A percentile compares a stretch with the other conserved stretches of the same genome.
Evolutionary conservation across 805 yeast species (phyloP).

Genomic region (Kuraishia ogatae): DNA sequence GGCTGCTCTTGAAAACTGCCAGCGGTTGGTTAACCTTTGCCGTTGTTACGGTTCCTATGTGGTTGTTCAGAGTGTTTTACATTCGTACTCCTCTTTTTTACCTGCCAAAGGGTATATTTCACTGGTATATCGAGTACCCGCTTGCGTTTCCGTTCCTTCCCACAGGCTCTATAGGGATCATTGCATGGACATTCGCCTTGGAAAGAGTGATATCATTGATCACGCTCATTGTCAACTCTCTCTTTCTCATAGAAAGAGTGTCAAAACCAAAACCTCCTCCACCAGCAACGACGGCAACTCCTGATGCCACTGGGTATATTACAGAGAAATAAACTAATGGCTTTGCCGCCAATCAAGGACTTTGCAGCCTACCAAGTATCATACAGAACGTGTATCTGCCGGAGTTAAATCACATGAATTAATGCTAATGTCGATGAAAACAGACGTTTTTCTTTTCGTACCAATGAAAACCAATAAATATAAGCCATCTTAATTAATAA

Average conservation of each 20-base stretch:
- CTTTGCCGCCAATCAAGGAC: too few relatives aligned
- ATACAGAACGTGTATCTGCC: too few relatives aligned
- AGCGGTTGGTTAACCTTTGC: constrained; percentile 27
- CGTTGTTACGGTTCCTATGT: constrained; percentile 36
- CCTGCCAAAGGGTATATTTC: constrained; percentile 51
- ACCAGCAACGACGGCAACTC: neutral
- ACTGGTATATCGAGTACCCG: constrained; percentile 42
- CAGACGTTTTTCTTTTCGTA: neutral
- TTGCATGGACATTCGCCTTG: constrained; percentile 43
- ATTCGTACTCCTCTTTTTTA: constrained; percentile 47
- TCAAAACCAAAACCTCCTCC: neutral
- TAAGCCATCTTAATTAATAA: too few relatives aligned
- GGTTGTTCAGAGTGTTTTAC: constrained; percentile 41
- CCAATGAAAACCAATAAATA: neutral
- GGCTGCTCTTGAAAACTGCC: constrained; percentile 22
- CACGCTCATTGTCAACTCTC: constrained; percentile 14
- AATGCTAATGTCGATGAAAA: neutral
- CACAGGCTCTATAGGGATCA: constrained; percentile 51
- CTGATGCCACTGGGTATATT: neutral
- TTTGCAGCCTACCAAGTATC: neutral
- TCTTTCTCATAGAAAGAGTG: neutral
- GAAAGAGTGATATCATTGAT: constrained; percentile 15
- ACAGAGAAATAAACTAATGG: neutral
- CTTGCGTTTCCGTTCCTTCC: constrained; percentile 61
- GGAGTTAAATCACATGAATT: too few relatives aligned